Conservation (phyloP, 2,329 filamentous ascomycete genomes). For the Trichoderma sp. region DNA sequence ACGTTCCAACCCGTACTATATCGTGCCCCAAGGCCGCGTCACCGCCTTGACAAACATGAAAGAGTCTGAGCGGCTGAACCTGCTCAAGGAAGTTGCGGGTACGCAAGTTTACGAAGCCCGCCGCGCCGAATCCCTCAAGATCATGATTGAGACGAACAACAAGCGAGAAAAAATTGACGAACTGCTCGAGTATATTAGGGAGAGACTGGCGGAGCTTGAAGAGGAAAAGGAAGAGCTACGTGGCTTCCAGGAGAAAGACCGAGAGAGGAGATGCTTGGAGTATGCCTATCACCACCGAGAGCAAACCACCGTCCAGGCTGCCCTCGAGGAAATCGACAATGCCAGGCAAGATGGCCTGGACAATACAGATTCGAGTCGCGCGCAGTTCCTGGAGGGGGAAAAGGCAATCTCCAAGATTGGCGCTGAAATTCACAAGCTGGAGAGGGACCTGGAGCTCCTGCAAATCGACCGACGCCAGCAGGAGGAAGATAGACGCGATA, state of each 20-base stretch:
- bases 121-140: slow-evolving; percentile 86
- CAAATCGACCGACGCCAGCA: slow-evolving; percentile 81
- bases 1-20: slow-evolving; percentile 97
- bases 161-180: slow-evolving; percentile 95
- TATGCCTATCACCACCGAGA: slow-evolving; percentile 93
- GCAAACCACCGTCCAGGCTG: slow-evolving; percentile 72
- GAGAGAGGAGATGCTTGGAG: slow-evolving; percentile 85
- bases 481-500: slow-evolving; percentile 84
- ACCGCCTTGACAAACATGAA: slow-evolving; percentile 99
- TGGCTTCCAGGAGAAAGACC: slow-evolving; percentile 91
- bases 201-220: slow-evolving; percentile 82
- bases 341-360: slow-evolving; percentile 78
- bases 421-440: slow-evolving; percentile 72
- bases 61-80: slow-evolving; percentile 80
- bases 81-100: slow-evolving; percentile 96
- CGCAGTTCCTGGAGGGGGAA: slow-evolving; percentile 73
- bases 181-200: slow-evolving; percentile 84
- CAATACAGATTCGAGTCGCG: slow-evolving; percentile 75
- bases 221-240: slow-evolving; percentile 96
- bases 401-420: slow-evolving; percentile 75
- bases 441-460: slow-evolving; percentile 79
- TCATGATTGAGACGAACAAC: slow-evolving; percentile 94
- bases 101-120: slow-evolving; percentile 96
- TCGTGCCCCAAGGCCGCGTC: slow-evolving; percentile 94
- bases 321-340: slow-evolving; percentile 79